Percentiles rank a stretch among this genome's conserved stretches.
phyloP scores from a whole-genome alignment of 331 rosid genomes.

The Phaseolus coccineus region DNA sequence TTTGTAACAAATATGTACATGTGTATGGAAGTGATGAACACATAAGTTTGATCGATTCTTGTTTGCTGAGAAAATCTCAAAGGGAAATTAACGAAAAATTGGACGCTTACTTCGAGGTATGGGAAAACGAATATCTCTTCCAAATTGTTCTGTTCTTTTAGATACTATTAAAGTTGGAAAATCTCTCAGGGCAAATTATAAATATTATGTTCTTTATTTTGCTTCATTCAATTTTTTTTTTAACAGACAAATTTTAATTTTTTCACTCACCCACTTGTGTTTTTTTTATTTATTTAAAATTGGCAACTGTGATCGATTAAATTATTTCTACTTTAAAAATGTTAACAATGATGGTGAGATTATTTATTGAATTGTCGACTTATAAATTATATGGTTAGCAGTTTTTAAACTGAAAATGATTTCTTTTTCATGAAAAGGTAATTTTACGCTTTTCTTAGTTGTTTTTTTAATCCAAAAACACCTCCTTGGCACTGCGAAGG shows the following conservation, averaged over 20 bases:
- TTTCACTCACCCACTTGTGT: not conserved
- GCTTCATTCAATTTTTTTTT: too few species aligned
- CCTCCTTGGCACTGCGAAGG: not conserved
- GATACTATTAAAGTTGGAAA: not conserved
- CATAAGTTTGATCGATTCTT: not conserved
- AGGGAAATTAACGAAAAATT: constrained; percentile 27
- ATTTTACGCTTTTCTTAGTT: too few species aligned
- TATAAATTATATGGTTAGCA: constrained; percentile 8
- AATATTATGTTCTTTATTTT: not conserved
- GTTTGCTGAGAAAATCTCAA: constrained; percentile 26
- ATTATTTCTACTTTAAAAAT: not conserved
- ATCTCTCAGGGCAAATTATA: not conserved
- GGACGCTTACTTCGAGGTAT: constrained; percentile 28
- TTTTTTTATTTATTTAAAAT: not conserved
- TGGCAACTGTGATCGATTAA: not conserved
- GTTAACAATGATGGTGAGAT: not conserved
- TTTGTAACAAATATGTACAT: not conserved
- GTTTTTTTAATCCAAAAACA: not conserved
- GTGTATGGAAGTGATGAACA: not conserved
- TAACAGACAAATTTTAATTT: not conserved
- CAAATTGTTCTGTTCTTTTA: not conserved
- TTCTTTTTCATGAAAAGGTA: not conserved
- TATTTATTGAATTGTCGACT: not conserved
- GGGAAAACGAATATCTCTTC: constrained; percentile 26
- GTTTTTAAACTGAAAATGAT: not conserved